These are phyloP conservation scores for Chenopodium berlandieri DNA, from an alignment of 148 eudicot species.

Conservation along the genomic window DNA sequence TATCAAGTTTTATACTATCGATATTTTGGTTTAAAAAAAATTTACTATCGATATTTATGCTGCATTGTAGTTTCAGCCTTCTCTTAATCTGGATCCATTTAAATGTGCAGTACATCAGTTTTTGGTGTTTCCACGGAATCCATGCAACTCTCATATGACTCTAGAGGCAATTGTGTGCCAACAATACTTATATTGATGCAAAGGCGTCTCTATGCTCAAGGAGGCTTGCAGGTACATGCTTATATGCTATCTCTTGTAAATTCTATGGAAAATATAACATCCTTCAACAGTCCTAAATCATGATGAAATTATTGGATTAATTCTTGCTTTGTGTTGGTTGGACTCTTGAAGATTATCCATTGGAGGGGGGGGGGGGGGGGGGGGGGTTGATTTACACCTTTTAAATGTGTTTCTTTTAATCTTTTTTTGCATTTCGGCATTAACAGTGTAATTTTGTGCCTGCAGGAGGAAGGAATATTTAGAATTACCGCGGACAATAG, in stretches of 20 bases:
- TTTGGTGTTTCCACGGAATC: slow-evolving; percentile 99
- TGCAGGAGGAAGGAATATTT: slow-evolving; percentile 96
- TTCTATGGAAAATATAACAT: not conserved
- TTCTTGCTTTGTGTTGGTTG: not conserved
- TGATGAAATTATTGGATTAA: not conserved
- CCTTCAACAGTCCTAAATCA: not conserved
- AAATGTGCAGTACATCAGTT: slow-evolving; percentile 73
- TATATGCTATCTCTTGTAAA: slow-evolving; percentile 16
- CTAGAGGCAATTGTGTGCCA: slow-evolving; percentile 93
- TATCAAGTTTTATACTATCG: not conserved
- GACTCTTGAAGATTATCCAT: not conserved
- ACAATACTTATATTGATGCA: slow-evolving; percentile 91
- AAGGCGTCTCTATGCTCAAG: slow-evolving; percentile 83
- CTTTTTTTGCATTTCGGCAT: not conserved
- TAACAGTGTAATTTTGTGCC: slow-evolving; percentile 15
- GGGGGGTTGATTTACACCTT: not conserved
- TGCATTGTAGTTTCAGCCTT: not conserved
- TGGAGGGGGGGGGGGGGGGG: not conserved
- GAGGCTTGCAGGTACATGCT: slow-evolving; percentile 72
- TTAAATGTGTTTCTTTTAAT: not conserved
- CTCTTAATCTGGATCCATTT: slow-evolving; percentile 13
- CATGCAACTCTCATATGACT: slow-evolving; percentile 86
- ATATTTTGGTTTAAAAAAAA: too few relatives aligned
- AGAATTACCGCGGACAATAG: slow-evolving; percentile 87
- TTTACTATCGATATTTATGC: not conserved